Percentiles rank a stretch among this genome's conserved stretches.
Conservation (phyloP, 257 asterid genomes). For the Capsicum pubescens region DNA sequence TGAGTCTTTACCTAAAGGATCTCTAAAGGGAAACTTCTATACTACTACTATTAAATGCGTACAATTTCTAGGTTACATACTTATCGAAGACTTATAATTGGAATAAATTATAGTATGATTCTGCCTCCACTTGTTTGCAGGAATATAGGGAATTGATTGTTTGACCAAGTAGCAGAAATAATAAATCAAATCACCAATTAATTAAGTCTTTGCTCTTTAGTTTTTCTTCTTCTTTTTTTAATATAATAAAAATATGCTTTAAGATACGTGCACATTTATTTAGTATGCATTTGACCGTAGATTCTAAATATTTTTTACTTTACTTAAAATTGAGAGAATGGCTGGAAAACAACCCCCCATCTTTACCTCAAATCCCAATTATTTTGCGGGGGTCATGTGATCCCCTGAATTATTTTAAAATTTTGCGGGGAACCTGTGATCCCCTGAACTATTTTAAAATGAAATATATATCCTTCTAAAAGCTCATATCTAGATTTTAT, state of each 20-base stretch:
- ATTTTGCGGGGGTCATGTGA: too few species aligned
- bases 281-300: not conserved
- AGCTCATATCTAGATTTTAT: too few species aligned
- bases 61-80: not conserved
- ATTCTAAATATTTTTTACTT: too few species aligned
- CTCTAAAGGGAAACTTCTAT: not conserved
- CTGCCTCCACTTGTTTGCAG: conserved; percentile 11
- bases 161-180: not conserved
- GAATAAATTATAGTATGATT: not conserved
- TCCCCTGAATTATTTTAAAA: too few species aligned
- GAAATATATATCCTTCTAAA: too few species aligned
- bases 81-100: not conserved
- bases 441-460: too few species aligned
- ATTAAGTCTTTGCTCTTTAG: not conserved
- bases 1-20: not conserved
- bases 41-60: not conserved
- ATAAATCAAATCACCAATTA: not conserved
- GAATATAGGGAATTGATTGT: not conserved
- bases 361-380: too few species aligned
- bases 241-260: not conserved
- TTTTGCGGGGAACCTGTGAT: too few species aligned
- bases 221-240: not conserved
- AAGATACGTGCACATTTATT: not conserved
- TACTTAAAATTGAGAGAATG: too few species aligned
- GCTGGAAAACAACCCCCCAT: too few species aligned